phyloP scores from a whole-genome alignment of 1,139 yeast genomes.

The Taphrina wiesneri region DNA sequence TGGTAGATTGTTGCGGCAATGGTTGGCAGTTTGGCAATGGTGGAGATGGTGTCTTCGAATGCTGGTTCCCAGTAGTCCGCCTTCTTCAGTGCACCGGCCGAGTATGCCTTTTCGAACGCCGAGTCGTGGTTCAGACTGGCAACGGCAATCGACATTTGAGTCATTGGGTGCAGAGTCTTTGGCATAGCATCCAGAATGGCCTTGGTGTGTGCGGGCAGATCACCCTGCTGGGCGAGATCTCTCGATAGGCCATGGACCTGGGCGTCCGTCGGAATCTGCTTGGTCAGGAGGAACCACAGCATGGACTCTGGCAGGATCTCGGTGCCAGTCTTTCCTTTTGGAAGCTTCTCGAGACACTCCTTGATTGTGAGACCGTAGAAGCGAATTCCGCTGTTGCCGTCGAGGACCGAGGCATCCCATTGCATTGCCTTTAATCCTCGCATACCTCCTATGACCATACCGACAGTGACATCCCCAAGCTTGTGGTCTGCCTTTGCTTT shows the following conservation, averaged over 20 bases:
- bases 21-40: conserved; percentile 66
- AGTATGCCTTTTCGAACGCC: conserved; percentile 86
- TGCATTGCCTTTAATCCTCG: conserved; percentile 55
- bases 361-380: conserved; percentile 58
- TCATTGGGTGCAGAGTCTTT: conserved; percentile 91
- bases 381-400: conserved; percentile 56
- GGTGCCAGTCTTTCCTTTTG: conserved; percentile 48
- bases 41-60: conserved; percentile 63
- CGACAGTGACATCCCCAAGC: conserved; percentile 47
- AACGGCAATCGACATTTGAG: conserved; percentile 90
- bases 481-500: conserved; percentile 46
- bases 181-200: conserved; percentile 83
- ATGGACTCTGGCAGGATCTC: conserved; percentile 73
- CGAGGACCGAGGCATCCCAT: conserved; percentile 60
- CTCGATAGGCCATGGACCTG: conserved; percentile 75
- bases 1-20: conserved; percentile 69
- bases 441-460: conserved; percentile 57
- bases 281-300: conserved; percentile 73
- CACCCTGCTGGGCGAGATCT: conserved; percentile 82
- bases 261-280: conserved; percentile 70
- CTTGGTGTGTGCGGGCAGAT: conserved; percentile 80
- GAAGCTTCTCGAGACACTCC: conserved; percentile 53
- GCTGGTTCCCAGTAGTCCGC: conserved; percentile 66
- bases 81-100: conserved; percentile 58
- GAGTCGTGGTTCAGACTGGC: conserved; percentile 90